Evolutionary conservation across 1,139 yeast genomes (phyloP), one percentile per base, ranked within the genome.

Genomic region (Pneumocystis sp.): DNA sequence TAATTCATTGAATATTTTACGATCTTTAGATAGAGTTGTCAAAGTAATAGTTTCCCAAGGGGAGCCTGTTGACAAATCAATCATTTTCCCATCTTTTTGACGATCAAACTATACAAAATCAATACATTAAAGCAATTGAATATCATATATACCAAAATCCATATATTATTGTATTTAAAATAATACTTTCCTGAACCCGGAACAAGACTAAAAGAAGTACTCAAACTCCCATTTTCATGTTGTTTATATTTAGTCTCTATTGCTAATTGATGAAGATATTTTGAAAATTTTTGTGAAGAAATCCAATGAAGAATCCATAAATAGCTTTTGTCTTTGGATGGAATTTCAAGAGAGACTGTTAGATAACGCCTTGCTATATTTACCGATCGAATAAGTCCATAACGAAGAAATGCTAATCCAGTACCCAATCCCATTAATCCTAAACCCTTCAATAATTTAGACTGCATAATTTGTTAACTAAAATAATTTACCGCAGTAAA

Each of bases 141-240:
- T 44, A 44, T 19, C n/a, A 17, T 44, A 19, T n/a, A 44, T 44
- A 93, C 91, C 69, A 87, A 79, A 84, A 93, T 88, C 76, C 84
- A 90, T 0, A 97, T 96, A 1, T 95, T 95, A 70, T 86, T 83
- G 75, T 93, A 93, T 68, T 83, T 80, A 67, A 93, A 83, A 76
- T 93, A 80, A 75, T 93, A 98, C 72, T 87, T 88, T 1, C 98
- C 98, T 0, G 97, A 97, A 17, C 98, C 98, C 0, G 98, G 98
- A n/a, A 93, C 97, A 66, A 93, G 81, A 61, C 90, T 84, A 74
- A 93, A 91, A 67, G 85, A 88, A 10, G 98, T 90, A 21, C 86
- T 81, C 1, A 90, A 89, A 1, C 96, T 83, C 0, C 98, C 98
- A 73, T 91, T 91, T 71, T 90, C 96, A 75, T 91, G 97, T 74